phyloP scores from a whole-genome alignment of 1,284 basidiomycete genomes.

The Apiotrichum porosum region DNA sequence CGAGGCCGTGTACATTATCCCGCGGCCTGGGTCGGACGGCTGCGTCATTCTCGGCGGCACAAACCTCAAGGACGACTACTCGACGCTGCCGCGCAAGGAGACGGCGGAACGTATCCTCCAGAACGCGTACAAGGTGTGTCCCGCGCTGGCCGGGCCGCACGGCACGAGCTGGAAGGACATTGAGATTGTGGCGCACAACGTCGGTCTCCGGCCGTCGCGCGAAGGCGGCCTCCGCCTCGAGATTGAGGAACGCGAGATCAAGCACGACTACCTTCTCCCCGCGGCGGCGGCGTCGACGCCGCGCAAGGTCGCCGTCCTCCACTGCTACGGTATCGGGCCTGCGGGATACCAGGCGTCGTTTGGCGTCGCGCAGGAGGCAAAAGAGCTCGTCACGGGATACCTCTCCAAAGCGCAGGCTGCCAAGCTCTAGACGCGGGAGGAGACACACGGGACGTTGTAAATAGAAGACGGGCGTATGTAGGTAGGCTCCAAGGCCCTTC shows the following conservation, averaged over 20 bases:
- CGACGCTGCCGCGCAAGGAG: conserved; percentile 30
- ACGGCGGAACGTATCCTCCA: conserved; percentile 46
- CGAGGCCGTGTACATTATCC: conserved; percentile 47
- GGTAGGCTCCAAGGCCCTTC: too few species aligned
- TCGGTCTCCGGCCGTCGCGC: conserved; percentile 66
- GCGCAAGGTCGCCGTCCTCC: conserved; percentile 55
- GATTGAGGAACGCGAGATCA: conserved; percentile 52
- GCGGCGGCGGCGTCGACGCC: conserved; percentile 50
- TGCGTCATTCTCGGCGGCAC: conserved; percentile 45
- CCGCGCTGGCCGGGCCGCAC: conserved; percentile 37
- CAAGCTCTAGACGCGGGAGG: conserved; percentile 11
- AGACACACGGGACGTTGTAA: too few species aligned
- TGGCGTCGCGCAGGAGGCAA: conserved; percentile 45
- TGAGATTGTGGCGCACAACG: conserved; percentile 58
- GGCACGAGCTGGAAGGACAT: conserved; percentile 45
- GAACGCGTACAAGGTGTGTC: conserved; percentile 44
- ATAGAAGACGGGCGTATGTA: too few species aligned
- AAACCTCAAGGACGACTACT: conserved; percentile 35
- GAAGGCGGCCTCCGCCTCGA: conserved; percentile 66
- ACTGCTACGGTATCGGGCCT: conserved; percentile 62
- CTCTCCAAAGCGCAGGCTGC: conserved; percentile 1
- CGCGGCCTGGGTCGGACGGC: conserved; percentile 47
- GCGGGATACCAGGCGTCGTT: conserved; percentile 43
- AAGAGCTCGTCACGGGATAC: conserved; percentile 26
- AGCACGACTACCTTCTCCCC: background rate